Base-by-base conservation (phyloP, 202 grass and related monocot species). In the Panicum virgatum region DNA sequence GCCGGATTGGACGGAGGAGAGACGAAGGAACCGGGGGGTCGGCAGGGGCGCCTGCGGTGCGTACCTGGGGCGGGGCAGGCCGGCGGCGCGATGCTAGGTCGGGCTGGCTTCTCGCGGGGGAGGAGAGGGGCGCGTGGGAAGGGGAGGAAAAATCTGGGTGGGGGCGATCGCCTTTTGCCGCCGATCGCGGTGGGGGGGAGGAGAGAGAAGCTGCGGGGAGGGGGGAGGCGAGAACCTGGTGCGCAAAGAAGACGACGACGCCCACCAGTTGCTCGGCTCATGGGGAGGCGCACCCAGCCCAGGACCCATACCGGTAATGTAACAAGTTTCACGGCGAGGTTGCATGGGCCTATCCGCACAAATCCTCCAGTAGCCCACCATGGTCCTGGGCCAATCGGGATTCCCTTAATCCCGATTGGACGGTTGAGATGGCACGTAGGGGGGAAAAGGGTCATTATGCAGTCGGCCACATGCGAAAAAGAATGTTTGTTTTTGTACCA, bases 191-290 rank as follows among this genome's bases (percentile, higher is more conserved):
- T 18, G 76, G 45, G 54, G 54, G 32, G 54, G 66, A 14, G 30
- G 48, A 48, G 72, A 61, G 73, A 50, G 39, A 57, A 22, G 18
- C 25, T 71, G 79, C 53, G 23, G 63, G 43, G 54, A 38, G 67
- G 53, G 6, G 0, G 51, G 16, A 29, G 25, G 72, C n/a, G 59
- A 52, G 85, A 83, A 89, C 82, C 82, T 79, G 75, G 80, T 80
- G 86, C 81, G 80, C 74, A 50, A 25, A 78, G 63, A 63, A 30
- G 84, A 88, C 11, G 73, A 73, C 66, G 80, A 79, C 86, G 74
- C 73, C 85, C 85, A 83, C 85, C 66, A 83, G 73, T 82, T 83
- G 76, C 69, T 16, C 39, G 34, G 66, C 22, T 27, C 40, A 16
- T 8, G 40, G 57, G 46, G 61, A 54, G 72, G 79, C 62, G 52